These are phyloP conservation scores for Neonothopanus nambi DNA, from an alignment of 1,284 basidiomycete genomes.

Conservation along the genomic window DNA sequence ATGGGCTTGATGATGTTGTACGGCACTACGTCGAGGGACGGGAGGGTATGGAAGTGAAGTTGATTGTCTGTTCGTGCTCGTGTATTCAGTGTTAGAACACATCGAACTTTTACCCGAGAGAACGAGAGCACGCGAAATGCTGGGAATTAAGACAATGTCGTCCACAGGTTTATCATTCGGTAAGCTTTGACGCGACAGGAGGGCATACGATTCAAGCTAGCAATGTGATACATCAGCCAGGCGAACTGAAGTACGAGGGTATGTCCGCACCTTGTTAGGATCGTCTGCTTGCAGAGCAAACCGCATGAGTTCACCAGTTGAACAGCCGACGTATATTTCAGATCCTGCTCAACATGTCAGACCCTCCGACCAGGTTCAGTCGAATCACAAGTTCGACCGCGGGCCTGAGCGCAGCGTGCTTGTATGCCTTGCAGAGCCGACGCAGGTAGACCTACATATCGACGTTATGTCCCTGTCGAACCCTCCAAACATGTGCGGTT, in stretches of 20 bases:
- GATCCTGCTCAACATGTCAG: conserved; percentile 45
- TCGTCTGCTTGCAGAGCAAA: conserved; percentile 62
- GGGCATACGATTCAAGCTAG: conserved; percentile 63
- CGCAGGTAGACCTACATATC: conserved; percentile 16
- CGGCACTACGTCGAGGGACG: conserved; percentile 73
- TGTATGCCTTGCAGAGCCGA: conserved; percentile 23
- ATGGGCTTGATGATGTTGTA: conserved; percentile 72
- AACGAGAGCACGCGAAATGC: conserved; percentile 69
- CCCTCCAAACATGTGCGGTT: too few species aligned
- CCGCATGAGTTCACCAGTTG: conserved; percentile 69
- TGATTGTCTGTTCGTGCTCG: conserved; percentile 54
- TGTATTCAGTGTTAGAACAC: conserved; percentile 25
- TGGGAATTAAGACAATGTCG: conserved; percentile 76
- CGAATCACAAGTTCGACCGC: conserved; percentile 35
- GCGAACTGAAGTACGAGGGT: not conserved
- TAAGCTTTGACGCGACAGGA: conserved; percentile 69
- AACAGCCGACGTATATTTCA: conserved; percentile 75
- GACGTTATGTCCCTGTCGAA: not conserved
- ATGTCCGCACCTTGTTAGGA: conserved; percentile 46
- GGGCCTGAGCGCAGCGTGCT: conserved; percentile 46
- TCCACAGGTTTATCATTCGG: conserved; percentile 68
- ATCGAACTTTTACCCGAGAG: conserved; percentile 56
- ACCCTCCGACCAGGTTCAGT: conserved; percentile 25
- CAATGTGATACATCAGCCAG: not conserved
- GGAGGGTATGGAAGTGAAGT: conserved; percentile 78